Evolutionary conservation across 148 eudicot genomes (phyloP).

Genomic region (Chenopodium formosanum): DNA sequence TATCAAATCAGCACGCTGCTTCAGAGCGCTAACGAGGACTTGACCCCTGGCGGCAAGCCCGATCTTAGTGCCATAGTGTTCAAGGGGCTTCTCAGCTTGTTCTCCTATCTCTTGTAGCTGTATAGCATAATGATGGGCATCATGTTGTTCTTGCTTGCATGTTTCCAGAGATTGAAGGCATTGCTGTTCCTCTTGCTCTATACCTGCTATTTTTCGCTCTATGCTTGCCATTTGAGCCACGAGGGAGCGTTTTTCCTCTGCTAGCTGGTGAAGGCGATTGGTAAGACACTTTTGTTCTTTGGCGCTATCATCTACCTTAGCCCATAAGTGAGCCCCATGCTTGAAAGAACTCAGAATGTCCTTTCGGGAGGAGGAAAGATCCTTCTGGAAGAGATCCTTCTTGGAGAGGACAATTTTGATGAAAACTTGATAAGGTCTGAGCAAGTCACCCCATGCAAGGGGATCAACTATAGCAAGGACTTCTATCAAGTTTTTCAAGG

Average conservation of each 20-base stretch:
- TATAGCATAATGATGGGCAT: neutral
- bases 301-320: neutral
- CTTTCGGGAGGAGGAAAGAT: neutral
- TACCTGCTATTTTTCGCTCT: neutral
- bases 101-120: neutral
- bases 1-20: neutral
- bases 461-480: neutral
- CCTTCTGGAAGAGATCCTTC: neutral
- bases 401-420: neutral
- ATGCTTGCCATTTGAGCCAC: neutral
- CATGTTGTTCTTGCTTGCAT: neutral
- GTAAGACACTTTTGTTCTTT: neutral
- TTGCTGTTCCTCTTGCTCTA: neutral
- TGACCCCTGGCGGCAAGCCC: neutral
- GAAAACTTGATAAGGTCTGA: neutral
- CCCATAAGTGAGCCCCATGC: neutral
- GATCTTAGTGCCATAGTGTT: neutral
- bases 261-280: neutral
- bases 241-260: neutral
- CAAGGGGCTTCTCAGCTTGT: neutral
- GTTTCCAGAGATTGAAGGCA: neutral
- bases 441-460: neutral
- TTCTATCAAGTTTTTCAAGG: neutral
- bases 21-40: neutral
- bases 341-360: neutral